Evolutionary conservation across 768 basidiomycete genomes (phyloP).

Genomic region (Pleurotus citrinopileatus): DNA sequence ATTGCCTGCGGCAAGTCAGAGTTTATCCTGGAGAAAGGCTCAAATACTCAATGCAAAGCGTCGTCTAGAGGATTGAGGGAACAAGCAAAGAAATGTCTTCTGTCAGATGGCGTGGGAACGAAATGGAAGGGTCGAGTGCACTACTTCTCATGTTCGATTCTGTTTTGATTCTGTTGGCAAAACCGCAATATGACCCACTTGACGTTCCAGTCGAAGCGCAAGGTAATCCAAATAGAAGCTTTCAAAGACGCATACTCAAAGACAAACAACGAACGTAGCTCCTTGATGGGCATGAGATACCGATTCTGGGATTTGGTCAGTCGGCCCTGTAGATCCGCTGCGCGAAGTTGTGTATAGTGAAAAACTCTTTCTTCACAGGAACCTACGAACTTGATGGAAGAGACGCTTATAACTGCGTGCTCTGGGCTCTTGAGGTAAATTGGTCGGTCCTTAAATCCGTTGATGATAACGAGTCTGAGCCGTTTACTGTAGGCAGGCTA

Average conservation of each 20-base stretch:
- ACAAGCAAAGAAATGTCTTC: too few relatives aligned
- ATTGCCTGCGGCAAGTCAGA: neutral
- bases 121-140: neutral
- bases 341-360: neutral
- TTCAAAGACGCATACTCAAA: neutral
- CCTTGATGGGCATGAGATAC: conserved; percentile 50
- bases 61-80: too few relatives aligned
- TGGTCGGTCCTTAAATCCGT: conserved; percentile 5
- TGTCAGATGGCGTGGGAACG: neutral
- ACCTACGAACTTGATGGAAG: conserved; percentile 55
- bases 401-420: conserved; percentile 36
- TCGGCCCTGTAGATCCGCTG: neutral
- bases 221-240: neutral
- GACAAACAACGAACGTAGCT: conserved; percentile 26
- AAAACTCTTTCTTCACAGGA: conserved; percentile 19
- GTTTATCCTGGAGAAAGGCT: too few relatives aligned
- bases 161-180: too few relatives aligned
- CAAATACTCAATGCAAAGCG: too few relatives aligned
- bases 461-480: conserved; percentile 12
- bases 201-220: neutral
- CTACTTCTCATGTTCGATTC: too few relatives aligned
- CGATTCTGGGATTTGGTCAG: conserved; percentile 51
- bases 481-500: conserved; percentile 49
- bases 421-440: conserved; percentile 59
- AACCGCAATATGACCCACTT: neutral